Evolutionary conservation across 2,329 filamentous ascomycete species (phyloP), one percentile per base, ranked within the genome.

Genomic region (Scleromitrula shiraiana): DNA sequence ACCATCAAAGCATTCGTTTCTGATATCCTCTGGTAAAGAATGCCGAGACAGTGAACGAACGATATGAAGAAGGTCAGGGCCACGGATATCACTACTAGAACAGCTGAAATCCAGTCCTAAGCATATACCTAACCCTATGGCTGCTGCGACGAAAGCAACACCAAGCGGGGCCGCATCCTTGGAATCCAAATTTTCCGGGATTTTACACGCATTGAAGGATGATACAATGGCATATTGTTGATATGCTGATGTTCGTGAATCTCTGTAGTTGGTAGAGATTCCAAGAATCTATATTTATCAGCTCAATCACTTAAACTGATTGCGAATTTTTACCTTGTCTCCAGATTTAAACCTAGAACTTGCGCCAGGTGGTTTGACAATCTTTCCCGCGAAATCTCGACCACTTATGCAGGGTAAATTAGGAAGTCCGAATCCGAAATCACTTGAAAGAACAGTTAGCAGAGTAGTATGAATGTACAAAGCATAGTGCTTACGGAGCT

Each of bases 401-500:
- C 61, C 61, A 42, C 54, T 57, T 23, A 63, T 62, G 30, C 60
- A 62, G 8, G 61, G 60, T 15, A 63, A 43, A 38, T 49, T 23
- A 44, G 61, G 61, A 17, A 63, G 46, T 7, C 61, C 61, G 39
- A 53, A 63, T 15, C 61, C 61, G 48, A 62, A 63, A 41, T 62
- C 61, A 17, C 60, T 63, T 56, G 22, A 5, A 20, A 14, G 19
- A 26, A 43, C n/a, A 8, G 27, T 41, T 12, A 46, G 12, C 24
- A 10, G 19, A 41, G 29, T 30, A 15, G 12, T 22, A 38, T 45
- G 24, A n/a, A 37, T 46, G 22, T 40, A 4, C 26, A 24, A 32
- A 10, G 85, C 85, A 80, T 80, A 86, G 62, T 87, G 70, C 77
- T 59, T 68, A 85, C 82, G 82, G 80, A 50, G 79, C 75, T 68